phyloP scores from a whole-genome alignment of 2,329 filamentous ascomycete genomes.

The Fusarium sp. region DNA sequence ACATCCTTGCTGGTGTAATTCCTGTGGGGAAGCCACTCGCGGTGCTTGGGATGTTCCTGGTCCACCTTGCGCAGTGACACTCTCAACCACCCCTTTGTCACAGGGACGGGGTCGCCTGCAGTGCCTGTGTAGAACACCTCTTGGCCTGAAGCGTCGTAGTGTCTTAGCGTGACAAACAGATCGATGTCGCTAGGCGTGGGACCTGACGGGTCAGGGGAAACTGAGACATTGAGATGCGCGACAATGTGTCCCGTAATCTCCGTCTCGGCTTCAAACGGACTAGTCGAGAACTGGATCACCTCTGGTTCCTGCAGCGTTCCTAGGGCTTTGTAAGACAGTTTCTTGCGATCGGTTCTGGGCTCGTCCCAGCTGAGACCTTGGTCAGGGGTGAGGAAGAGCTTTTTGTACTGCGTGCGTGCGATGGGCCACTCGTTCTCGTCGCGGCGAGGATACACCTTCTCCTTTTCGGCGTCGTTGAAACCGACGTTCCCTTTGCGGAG shows the following conservation, averaged over 20 bases:
- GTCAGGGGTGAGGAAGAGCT: slow-evolving; percentile 68
- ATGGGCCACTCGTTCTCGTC: slow-evolving; percentile 76
- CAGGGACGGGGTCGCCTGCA: slow-evolving; percentile 71
- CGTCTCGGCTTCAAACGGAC: slow-evolving; percentile 70
- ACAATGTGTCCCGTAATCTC: slow-evolving; percentile 78
- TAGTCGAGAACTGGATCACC: slow-evolving; percentile 68
- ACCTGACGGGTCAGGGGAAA: slow-evolving; percentile 64
- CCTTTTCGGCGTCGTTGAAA: slow-evolving; percentile 72
- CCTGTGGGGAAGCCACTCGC: slow-evolving; percentile 65
- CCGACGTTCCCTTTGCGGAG: slow-evolving; percentile 76
- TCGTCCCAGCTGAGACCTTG: slow-evolving; percentile 50
- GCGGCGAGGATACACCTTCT: slow-evolving; percentile 67
- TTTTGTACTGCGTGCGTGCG: slow-evolving; percentile 72
- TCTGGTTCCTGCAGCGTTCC: slow-evolving; percentile 68
- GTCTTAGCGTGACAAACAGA: slow-evolving; percentile 72
- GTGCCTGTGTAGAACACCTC: slow-evolving; percentile 76
- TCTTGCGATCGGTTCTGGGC: slow-evolving; percentile 45
- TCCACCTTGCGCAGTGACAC: slow-evolving; percentile 68
- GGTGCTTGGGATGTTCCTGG: slow-evolving; percentile 62
- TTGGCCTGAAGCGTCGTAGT: slow-evolving; percentile 65
- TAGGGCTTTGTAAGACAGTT: slow-evolving; percentile 70
- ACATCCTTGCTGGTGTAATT: slow-evolving; percentile 70
- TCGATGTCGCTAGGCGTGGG: slow-evolving; percentile 66
- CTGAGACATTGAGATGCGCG: slow-evolving; percentile 73
- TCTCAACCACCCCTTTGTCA: slow-evolving; percentile 74